Base-by-base conservation (phyloP, 306 rosid genomes). In the Begonia peltatifolia region DNA sequence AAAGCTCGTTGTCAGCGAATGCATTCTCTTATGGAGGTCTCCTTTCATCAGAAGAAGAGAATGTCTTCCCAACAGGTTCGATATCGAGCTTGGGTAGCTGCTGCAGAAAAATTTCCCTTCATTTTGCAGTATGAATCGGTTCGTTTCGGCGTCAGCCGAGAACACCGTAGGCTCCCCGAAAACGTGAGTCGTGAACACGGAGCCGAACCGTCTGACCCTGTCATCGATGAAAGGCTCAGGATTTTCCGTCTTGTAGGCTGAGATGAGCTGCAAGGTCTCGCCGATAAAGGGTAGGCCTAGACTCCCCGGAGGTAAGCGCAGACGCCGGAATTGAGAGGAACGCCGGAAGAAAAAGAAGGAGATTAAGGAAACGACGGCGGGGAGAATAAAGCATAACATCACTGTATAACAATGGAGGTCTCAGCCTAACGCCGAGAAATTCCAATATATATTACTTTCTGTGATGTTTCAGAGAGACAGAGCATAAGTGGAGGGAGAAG, bases 81-180 rank as follows among this genome's bases (percentile, higher is more conserved):
- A 78, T 71, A 90, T 81, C 42, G 99, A 90, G 49, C 87, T 77
- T 42, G 99, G 99, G 60, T 90, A 90, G 63, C 88, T 83, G 41
- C 87, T 53, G 61, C 81, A 94, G 14, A 90, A 79, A 1, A 77
- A 65, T 74, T 81, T 90, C 72, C 89, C 95, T 61, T 90, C 99
- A 65, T 87, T 90, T 63, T 61, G 68, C 14, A 90, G 43, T n/a
- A 90, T 79, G 57, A 83, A 83, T 75, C 99, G 83, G 79, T 79
- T 90, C 43, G 76, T 60, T 51, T 83, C 99, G 57, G 83, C 82
- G 51, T 90, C 99, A 12, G 94, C 72, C 9, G 95, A 90, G 63
- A 90, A 79, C 22, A 90, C 90, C 0, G 95, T 86, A 46, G 94
- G 79, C 23, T 81, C 95, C 2, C 99, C 99, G 46, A 90, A 90